phyloP scores from a whole-genome alignment of 805 yeast genomes.

The Saccharomycopsis selenospora region DNA sequence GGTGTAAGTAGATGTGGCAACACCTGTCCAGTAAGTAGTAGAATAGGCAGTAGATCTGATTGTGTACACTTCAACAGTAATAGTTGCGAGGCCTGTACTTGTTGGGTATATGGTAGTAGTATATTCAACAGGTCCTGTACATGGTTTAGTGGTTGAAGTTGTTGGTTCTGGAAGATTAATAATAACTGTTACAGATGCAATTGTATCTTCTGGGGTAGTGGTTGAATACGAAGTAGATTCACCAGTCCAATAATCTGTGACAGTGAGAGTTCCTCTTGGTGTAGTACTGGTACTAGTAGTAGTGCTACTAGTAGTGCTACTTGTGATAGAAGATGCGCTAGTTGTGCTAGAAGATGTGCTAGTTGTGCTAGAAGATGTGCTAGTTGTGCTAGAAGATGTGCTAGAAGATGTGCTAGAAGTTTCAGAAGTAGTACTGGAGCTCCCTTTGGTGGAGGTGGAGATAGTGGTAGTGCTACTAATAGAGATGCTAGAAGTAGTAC shows the following conservation, averaged over 20 bases:
- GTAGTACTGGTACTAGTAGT: neutral
- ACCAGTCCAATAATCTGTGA: neutral
- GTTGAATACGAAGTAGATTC: neutral
- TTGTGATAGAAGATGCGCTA: neutral
- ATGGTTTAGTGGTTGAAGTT: conserved; percentile 4
- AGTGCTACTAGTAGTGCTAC: neutral
- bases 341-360: neutral
- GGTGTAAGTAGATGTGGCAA: neutral
- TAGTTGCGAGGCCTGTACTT: conserved; percentile 1
- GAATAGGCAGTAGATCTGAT: neutral
- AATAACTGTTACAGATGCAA: conserved; percentile 3
- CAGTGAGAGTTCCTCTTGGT: neutral
- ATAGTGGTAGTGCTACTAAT: too few relatives aligned
- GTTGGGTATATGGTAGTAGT: conserved; percentile 6
- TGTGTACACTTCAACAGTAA: conserved; percentile 3
- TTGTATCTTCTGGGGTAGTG: neutral
- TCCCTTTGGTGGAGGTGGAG: too few relatives aligned
- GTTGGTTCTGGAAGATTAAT: conserved; percentile 6
- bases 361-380: neutral
- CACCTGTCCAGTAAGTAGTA: conserved; percentile 1
- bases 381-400: neutral
- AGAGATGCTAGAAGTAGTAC: too few relatives aligned
- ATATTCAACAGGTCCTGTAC: conserved; percentile 3
- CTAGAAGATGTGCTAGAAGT: neutral
- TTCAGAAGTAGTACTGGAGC: too few relatives aligned